These are phyloP conservation scores for Tricholoma bakamatsutake DNA, from an alignment of 768 basidiomycete species.

Conservation along the genomic window DNA sequence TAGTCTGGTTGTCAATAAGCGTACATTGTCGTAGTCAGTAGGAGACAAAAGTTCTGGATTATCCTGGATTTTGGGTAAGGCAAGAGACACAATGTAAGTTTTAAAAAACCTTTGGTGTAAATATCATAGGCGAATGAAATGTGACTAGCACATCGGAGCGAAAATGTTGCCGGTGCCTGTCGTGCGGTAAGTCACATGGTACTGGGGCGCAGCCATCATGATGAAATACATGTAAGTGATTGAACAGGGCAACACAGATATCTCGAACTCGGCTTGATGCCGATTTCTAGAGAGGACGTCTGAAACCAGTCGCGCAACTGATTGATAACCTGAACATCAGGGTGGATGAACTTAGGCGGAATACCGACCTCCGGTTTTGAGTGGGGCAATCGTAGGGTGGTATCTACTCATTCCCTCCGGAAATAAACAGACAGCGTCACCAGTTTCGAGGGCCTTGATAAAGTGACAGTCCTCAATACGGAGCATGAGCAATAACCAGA, in stretches of 20 bases:
- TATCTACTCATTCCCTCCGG: slow-evolving; percentile 86
- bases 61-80: slow-evolving; percentile 32
- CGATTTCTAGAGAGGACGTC: slow-evolving; percentile 69
- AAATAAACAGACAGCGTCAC: slow-evolving; percentile 78
- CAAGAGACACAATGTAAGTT: not conserved
- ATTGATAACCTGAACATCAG: not conserved
- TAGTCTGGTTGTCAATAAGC: slow-evolving; percentile 52
- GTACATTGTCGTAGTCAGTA: slow-evolving; percentile 55
- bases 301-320: slow-evolving; percentile 78
- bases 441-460: slow-evolving; percentile 61
- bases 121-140: slow-evolving; percentile 65
- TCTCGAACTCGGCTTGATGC: slow-evolving; percentile 61
- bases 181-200: not conserved
- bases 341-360: not conserved
- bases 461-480: slow-evolving; percentile 7
- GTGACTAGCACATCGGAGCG: slow-evolving; percentile 84
- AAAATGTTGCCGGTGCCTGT: slow-evolving; percentile 80
- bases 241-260: slow-evolving; percentile 71
- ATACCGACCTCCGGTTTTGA: slow-evolving; percentile 75
- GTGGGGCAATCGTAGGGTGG: slow-evolving; percentile 79
- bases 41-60: slow-evolving; percentile 70
- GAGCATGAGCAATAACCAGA: not conserved
- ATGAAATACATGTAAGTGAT: slow-evolving; percentile 69
- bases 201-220: not conserved
- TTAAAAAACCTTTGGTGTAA: slow-evolving; percentile 50